These are phyloP conservation scores for Helminthosporium solani DNA, from an alignment of 2,329 filamentous ascomycete species.

Conservation along the genomic window DNA sequence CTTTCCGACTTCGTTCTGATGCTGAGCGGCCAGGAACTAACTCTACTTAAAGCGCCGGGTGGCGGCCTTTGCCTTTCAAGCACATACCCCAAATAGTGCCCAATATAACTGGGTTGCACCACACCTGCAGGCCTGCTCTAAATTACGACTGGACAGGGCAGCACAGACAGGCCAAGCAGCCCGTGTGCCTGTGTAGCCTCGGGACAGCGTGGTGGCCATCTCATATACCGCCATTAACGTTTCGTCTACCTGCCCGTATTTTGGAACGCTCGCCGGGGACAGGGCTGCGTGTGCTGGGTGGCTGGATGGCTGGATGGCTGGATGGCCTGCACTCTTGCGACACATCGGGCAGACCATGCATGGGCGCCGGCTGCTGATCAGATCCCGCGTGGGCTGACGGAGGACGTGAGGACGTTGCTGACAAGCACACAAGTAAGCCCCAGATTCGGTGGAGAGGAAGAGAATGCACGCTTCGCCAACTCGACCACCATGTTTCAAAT, in stretches of 20 bases:
- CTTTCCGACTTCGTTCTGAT: conserved; percentile 10
- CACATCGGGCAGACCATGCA: conserved; percentile 25
- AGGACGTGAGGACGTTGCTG: conserved; percentile 10
- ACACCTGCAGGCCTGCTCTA: conserved; percentile 20
- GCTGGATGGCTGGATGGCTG: no score
- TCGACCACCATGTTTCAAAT: no score
- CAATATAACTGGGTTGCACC: no score
- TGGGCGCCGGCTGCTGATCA: conserved; percentile 31
- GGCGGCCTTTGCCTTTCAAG: no score
- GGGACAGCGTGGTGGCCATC: conserved; percentile 14
- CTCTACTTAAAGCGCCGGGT: conserved; percentile 6
- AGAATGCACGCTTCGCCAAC: no score
- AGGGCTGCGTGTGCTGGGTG: conserved; percentile 3
- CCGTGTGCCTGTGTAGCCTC: conserved; percentile 15
- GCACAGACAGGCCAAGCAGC: no score
- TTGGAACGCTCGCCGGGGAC: conserved; percentile 17
- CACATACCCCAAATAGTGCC: neutral
- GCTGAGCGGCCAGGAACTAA: conserved; percentile 8
- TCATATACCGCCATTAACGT: conserved; percentile 28
- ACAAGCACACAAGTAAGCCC: no score
- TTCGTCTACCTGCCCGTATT: conserved; percentile 25
- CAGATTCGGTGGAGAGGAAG: no score
- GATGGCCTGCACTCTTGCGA: conserved; percentile 19
- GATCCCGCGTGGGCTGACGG: conserved; percentile 21
- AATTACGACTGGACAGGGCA: conserved; percentile 19